Evolutionary conservation across 768 basidiomycete genomes (phyloP).

Genomic region (Amanita thiersii): DNA sequence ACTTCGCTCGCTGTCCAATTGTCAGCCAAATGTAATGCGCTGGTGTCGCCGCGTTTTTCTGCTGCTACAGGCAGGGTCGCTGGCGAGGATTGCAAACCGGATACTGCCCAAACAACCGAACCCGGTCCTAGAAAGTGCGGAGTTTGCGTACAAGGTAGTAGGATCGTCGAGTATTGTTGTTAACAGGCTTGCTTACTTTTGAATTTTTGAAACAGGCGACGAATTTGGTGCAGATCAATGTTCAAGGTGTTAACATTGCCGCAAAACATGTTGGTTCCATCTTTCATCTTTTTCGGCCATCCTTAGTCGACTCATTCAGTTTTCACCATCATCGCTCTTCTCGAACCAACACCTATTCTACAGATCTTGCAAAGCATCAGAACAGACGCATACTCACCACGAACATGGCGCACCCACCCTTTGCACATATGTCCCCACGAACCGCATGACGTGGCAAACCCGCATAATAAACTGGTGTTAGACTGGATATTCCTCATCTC

Average conservation of each 20-base stretch:
- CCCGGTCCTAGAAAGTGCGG: slow-evolving; percentile 52
- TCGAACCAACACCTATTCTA: slow-evolving; percentile 8
- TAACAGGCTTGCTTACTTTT: too few species aligned
- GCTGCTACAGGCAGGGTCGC: slow-evolving; percentile 8
- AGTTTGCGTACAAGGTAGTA: slow-evolving; percentile 50
- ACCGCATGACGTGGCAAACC: slow-evolving; percentile 44
- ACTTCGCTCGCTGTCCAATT: too few species aligned
- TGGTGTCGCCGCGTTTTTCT: not conserved
- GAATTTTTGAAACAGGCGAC: slow-evolving; percentile 44
- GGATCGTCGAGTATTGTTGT: too few species aligned
- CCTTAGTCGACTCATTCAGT: slow-evolving; percentile 1
- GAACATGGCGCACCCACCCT: slow-evolving; percentile 72
- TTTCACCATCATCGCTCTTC: not conserved
- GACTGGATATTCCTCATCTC: slow-evolving; percentile 90
- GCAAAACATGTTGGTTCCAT: slow-evolving; percentile 50
- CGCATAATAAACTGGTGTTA: slow-evolving; percentile 48
- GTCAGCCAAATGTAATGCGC: too few species aligned
- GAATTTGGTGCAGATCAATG: slow-evolving; percentile 50
- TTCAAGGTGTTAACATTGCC: slow-evolving; percentile 52
- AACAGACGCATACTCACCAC: slow-evolving; percentile 64
- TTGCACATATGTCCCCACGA: slow-evolving; percentile 70
- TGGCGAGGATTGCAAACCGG: slow-evolving; percentile 13
- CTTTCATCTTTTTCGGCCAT: slow-evolving; percentile 1
- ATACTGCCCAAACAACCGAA: slow-evolving; percentile 25
- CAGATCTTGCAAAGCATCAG: slow-evolving; percentile 58